Base-by-base conservation (phyloP, 192 early-diverging fungal genomes). In the Coemansia sp. region DNA sequence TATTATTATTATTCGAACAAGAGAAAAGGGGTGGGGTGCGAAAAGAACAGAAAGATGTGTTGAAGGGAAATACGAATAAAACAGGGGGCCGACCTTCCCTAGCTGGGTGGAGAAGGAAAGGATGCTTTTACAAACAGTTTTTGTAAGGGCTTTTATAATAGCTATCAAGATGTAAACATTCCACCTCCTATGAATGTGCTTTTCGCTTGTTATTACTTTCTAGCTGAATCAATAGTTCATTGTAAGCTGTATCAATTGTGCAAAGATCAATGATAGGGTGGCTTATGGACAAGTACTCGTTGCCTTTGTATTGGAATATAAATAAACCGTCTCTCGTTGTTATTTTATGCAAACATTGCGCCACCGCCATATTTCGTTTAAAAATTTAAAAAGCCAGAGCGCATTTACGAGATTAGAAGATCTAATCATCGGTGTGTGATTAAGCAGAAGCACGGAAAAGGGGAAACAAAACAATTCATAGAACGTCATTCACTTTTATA, bases 131-230 rank as follows among this genome's bases (percentile, higher is more conserved):
- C 13, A 10, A 43, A 43, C 40, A 43, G 13, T 43, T 43, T 43
- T 43, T 18, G 15, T 18, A 51, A 51, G 21, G 13, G 23, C 48
- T 23, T 51, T 51, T 51, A 23, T 51, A 26, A 51, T 51, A 26
- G 48, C 48, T 13, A 51, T 2, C 48, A 51, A 51, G 48, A 51
- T 51, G 48, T 51, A 51, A 51, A 51, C 48, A 51, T 51, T 51
- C 25, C 20, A 51, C 9, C 20, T 6, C 23, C 7, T 2, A 26
- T 51, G 23, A 51, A 51, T 51, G 25, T 21, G 46, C 25, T 49
- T 5, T 26, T 39, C 15, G 37, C 15, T 7, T 49, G 4, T 49
- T 49, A 25, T 49, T 49, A 49, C 12, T 18, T 51, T 26, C 21
- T 12, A 2, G 21, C 23, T 51, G 48, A 51, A 51, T 51, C 48